A percentile compares a stretch with the other conserved stretches of the same genome.
Conservation (phyloP, 2,329 filamentous ascomycete genomes). For the Rhynchosporium agropyri region DNA sequence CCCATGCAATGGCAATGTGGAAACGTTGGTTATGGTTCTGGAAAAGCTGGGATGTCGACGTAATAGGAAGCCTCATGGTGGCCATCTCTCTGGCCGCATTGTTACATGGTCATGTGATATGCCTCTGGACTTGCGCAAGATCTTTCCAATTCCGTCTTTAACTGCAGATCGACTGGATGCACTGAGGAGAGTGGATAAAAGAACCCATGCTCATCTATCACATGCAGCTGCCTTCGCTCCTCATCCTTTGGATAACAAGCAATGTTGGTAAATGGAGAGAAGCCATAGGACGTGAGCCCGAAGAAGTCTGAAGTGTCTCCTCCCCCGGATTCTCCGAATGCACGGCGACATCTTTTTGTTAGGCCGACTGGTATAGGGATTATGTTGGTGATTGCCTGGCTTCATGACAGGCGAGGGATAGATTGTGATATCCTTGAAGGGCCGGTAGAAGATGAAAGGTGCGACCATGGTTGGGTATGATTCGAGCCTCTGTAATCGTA, state of each 20-base stretch:
- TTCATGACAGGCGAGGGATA: conserved; percentile 13
- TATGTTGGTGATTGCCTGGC: background rate
- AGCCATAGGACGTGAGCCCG: conserved; percentile 3
- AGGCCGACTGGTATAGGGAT: conserved; percentile 8
- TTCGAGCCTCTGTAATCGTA: conserved; percentile 7
- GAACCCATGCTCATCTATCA: conserved; percentile 3
- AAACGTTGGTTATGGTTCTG: background rate
- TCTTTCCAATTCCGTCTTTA: conserved; percentile 14
- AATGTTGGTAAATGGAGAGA: conserved; percentile 7
- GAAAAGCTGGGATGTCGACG: background rate
- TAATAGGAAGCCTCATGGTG: background rate
- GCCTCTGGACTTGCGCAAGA: background rate
- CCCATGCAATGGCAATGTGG: background rate
- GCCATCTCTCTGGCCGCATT: conserved; percentile 6
- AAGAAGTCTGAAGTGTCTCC: conserved; percentile 2
- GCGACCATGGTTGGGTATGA: conserved; percentile 8
- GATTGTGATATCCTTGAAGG: conserved; percentile 8
- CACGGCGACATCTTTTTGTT: background rate
- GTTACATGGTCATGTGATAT: conserved; percentile 9
- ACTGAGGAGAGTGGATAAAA: conserved; percentile 14
- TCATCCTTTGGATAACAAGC: background rate
- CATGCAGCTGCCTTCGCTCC: background rate
- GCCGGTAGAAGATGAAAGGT: conserved; percentile 12
- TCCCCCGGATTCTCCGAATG: conserved; percentile 1
- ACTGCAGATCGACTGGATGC: conserved; percentile 2